Percentiles rank a stretch among this genome's conserved stretches.
These are phyloP conservation scores for Bidens hawaiensis DNA, from an alignment of 140 eudicot genomes.

Conservation along the genomic window DNA sequence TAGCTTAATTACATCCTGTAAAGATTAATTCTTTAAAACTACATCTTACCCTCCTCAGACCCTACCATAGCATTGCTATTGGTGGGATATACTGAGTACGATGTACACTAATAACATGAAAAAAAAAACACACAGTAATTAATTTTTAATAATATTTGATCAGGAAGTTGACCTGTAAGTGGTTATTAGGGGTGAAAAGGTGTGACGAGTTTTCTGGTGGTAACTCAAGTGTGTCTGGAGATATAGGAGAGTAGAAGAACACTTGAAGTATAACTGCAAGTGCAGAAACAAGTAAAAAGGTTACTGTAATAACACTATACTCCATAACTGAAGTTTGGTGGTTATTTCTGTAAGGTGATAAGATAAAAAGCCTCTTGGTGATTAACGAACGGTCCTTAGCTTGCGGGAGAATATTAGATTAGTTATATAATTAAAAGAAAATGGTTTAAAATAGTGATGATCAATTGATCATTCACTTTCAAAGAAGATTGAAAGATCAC, in stretches of 20 bases:
- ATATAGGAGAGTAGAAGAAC: conserved; percentile 55
- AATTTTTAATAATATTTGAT: neutral
- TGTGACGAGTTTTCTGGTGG: conserved; percentile 25
- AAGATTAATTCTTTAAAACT: too few species aligned
- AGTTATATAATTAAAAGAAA: too few species aligned
- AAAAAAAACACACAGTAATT: neutral
- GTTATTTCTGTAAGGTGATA: neutral
- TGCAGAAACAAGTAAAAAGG: conserved; percentile 39
- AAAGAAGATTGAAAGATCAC: neutral
- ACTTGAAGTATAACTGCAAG: conserved; percentile 53
- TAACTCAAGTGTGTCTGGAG: conserved; percentile 45
- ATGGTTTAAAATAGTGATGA: too few species aligned
- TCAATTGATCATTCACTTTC: neutral
- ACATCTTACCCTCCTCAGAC: too few species aligned
- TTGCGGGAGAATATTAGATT: too few species aligned
- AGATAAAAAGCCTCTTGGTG: neutral
- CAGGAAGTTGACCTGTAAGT: neutral
- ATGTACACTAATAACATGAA: neutral
- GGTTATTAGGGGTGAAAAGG: conserved; percentile 34
- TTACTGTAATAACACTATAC: conserved; percentile 17
- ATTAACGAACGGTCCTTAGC: too few species aligned
- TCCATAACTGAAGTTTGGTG: conserved; percentile 16
- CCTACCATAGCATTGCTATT: too few species aligned
- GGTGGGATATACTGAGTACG: too few species aligned
- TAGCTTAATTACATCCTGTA: neutral